Conservation (phyloP, 805 yeast species). For the Metschnikowia proteae region DNA sequence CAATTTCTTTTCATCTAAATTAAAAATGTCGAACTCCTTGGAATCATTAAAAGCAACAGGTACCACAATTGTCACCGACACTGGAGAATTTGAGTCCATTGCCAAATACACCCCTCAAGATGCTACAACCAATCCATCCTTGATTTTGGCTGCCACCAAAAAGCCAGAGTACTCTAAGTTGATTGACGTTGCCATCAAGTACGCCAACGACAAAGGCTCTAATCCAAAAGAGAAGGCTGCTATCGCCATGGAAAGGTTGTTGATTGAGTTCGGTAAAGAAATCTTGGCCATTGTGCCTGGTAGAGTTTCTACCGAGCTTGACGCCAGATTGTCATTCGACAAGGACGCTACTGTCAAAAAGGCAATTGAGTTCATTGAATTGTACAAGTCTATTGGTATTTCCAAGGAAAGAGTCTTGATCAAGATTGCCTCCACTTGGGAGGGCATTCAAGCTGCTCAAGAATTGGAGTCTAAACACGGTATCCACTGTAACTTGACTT, state of each 20-base stretch:
- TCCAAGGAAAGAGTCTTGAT: constrained; percentile 86
- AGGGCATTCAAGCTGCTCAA: constrained; percentile 98
- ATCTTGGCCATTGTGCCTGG: constrained; percentile 96
- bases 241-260: constrained; percentile 82
- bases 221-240: constrained; percentile 66
- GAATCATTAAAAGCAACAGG: constrained; percentile 94
- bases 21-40: constrained; percentile 55
- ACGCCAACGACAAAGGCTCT: constrained; percentile 66
- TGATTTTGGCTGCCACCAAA: constrained; percentile 92
- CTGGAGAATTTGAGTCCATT: constrained; percentile 97
- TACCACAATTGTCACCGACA: constrained; percentile 95
- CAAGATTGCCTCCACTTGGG: constrained; percentile 98
- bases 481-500: constrained; percentile 91
- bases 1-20: not conserved
- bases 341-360: constrained; percentile 90
- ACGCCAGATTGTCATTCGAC: constrained; percentile 95
- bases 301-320: constrained; percentile 98
- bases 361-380: constrained; percentile 85
- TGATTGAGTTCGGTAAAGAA: constrained; percentile 94
- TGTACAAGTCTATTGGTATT: constrained; percentile 84
- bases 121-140: constrained; percentile 98
- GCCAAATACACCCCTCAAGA: constrained; percentile 99
- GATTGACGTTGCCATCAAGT: constrained; percentile 86
- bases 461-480: constrained; percentile 88
- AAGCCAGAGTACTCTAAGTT: constrained; percentile 84